Percentiles rank a stretch among this genome's conserved stretches.
These are phyloP conservation scores for Cryptococcus wingfieldii DNA, from an alignment of 1,284 basidiomycete genomes.

Conservation along the genomic window DNA sequence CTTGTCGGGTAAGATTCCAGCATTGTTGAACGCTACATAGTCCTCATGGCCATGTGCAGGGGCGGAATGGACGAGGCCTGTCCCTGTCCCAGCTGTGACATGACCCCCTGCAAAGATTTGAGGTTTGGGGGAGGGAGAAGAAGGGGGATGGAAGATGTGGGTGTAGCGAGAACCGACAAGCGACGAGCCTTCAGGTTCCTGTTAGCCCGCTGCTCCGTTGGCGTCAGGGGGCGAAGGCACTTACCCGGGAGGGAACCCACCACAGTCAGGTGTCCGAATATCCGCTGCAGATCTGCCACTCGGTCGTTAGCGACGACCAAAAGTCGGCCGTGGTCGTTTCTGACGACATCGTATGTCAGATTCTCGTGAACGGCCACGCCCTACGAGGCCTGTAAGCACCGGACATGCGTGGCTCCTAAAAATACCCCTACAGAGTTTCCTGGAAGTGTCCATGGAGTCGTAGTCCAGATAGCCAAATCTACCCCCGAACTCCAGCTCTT, in stretches of 20 bases:
- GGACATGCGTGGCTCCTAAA: neutral
- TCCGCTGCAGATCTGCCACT: conserved; percentile 54
- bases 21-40: conserved; percentile 64
- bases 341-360: conserved; percentile 66
- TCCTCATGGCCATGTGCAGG: conserved; percentile 95
- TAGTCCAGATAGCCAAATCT: conserved; percentile 89
- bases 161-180: conserved; percentile 65
- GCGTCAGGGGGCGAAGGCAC: neutral
- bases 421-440: conserved; percentile 75
- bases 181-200: conserved; percentile 54
- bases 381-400: conserved; percentile 48
- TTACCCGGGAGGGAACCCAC: conserved; percentile 57
- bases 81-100: conserved; percentile 85
- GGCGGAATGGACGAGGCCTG: conserved; percentile 92
- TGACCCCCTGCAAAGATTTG: conserved; percentile 56
- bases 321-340: conserved; percentile 43
- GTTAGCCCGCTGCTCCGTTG: neutral
- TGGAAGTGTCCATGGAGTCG: conserved; percentile 94
- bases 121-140: conserved; percentile 54
- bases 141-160: conserved; percentile 59
- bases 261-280: conserved; percentile 57
- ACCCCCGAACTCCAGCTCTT: conserved; percentile 36
- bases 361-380: conserved; percentile 78
- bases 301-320: conserved; percentile 71
- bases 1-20: conserved; percentile 37